Percentiles rank a stretch among this genome's conserved stretches.
phyloP scores from a whole-genome alignment of 805 yeast genomes.

The Candida michaelii region DNA sequence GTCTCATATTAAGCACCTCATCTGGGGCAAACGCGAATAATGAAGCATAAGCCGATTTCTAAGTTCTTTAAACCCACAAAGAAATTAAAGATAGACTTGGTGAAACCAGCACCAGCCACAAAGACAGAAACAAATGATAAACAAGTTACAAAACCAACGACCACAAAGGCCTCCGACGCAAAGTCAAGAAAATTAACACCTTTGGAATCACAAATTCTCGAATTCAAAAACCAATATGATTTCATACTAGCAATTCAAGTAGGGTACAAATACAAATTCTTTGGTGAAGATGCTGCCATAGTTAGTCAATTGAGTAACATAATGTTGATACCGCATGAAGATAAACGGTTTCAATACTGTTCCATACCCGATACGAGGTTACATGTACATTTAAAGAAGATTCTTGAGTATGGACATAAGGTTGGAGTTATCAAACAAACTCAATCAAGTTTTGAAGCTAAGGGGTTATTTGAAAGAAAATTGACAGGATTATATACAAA shows the following conservation, averaged over 20 bases:
- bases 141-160: not conserved
- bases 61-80: slow-evolving; percentile 5
- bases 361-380: slow-evolving; percentile 80
- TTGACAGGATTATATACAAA: slow-evolving; percentile 73
- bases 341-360: slow-evolving; percentile 73
- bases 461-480: slow-evolving; percentile 61
- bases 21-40: slow-evolving; percentile 1
- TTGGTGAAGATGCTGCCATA: slow-evolving; percentile 76
- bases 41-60: slow-evolving; percentile 10
- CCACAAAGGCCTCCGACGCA: not conserved
- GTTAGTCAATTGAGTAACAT: slow-evolving; percentile 69
- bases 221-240: slow-evolving; percentile 59
- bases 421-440: slow-evolving; percentile 86
- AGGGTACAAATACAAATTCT: slow-evolving; percentile 88
- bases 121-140: too few relatives aligned
- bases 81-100: slow-evolving; percentile 1
- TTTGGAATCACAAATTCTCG: slow-evolving; percentile 72
- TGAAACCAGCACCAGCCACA: too few relatives aligned
- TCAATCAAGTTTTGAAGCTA: slow-evolving; percentile 56
- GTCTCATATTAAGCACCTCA: not conserved
- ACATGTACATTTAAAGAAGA: slow-evolving; percentile 71
- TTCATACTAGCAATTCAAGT: slow-evolving; percentile 80
- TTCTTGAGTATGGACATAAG: slow-evolving; percentile 70
- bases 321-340: slow-evolving; percentile 58
- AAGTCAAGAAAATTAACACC: slow-evolving; percentile 51